These are phyloP conservation scores for Terana coerulea DNA, from an alignment of 768 basidiomycete genomes.

Conservation along the genomic window DNA sequence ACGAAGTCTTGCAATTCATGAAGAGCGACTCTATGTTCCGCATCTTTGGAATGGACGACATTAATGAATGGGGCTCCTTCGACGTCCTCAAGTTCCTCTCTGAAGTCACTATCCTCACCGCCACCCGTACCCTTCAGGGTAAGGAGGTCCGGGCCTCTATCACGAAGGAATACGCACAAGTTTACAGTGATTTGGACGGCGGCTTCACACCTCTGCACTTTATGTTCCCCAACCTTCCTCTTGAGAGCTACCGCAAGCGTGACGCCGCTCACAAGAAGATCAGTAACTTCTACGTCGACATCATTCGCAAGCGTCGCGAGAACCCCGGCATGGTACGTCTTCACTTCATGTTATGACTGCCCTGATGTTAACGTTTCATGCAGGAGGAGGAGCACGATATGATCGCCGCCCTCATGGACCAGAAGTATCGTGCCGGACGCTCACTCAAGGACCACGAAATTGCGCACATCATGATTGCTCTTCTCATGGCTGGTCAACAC, in stretches of 20 bases:
- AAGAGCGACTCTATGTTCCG: constrained; percentile 59
- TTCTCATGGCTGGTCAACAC: constrained; percentile 99
- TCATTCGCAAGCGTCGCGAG: constrained; percentile 70
- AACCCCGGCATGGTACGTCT: constrained; percentile 40
- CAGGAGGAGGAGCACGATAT: constrained; percentile 80
- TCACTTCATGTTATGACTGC: background rate
- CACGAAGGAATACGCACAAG: constrained; percentile 79
- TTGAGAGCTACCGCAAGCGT: constrained; percentile 85
- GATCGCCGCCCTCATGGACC: constrained; percentile 82
- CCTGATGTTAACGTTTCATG: constrained; percentile 5
- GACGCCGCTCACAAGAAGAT: constrained; percentile 91
- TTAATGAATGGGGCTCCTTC: constrained; percentile 77
- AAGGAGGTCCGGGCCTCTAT: constrained; percentile 77
- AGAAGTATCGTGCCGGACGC: constrained; percentile 80
- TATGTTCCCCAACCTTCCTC: constrained; percentile 88
- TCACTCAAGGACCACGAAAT: constrained; percentile 84
- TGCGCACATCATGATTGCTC: constrained; percentile 97
- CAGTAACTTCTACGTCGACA: constrained; percentile 88
- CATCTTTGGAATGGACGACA: constrained; percentile 57
- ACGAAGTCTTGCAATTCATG: constrained; percentile 58
- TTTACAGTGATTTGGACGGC: constrained; percentile 88
- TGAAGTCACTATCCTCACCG: constrained; percentile 94
- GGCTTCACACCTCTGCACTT: constrained; percentile 97
- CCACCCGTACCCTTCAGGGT: constrained; percentile 91
- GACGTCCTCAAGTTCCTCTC: constrained; percentile 69